phyloP scores from a whole-genome alignment of 768 basidiomycete species.

The Phlebiopsis gigantea region DNA sequence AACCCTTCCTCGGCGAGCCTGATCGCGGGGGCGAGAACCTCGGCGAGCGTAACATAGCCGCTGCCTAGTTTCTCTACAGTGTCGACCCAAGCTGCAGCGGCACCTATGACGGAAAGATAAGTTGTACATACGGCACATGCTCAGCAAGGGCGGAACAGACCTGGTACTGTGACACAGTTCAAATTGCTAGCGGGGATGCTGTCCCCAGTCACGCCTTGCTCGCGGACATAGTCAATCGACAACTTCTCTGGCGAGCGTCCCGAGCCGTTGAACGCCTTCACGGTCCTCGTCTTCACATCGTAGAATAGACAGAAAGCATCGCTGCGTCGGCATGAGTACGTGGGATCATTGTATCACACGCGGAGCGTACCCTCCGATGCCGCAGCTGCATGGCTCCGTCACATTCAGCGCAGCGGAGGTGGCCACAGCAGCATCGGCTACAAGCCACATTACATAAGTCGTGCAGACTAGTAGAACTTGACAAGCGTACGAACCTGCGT shows the following conservation, averaged over 20 bases:
- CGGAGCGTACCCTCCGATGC: slow-evolving; percentile 76
- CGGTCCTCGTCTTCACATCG: slow-evolving; percentile 72
- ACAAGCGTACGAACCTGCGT: slow-evolving; percentile 64
- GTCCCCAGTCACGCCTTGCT: slow-evolving; percentile 60
- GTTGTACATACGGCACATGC: neutral
- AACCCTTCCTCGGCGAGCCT: slow-evolving; percentile 89
- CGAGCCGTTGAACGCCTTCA: slow-evolving; percentile 90
- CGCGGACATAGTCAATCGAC: slow-evolving; percentile 64
- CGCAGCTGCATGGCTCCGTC: slow-evolving; percentile 82
- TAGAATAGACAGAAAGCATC: slow-evolving; percentile 94
- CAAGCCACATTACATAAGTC: neutral
- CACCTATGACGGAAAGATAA: slow-evolving; percentile 42
- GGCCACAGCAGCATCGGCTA: slow-evolving; percentile 93
- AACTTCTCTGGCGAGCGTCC: slow-evolving; percentile 82
- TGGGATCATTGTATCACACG: neutral
- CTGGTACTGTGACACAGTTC: slow-evolving; percentile 90
- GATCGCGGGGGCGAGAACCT: slow-evolving; percentile 86
- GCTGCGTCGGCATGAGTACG: slow-evolving; percentile 30
- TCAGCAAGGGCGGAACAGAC: slow-evolving; percentile 27
- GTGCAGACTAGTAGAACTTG: neutral
- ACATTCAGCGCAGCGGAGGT: slow-evolving; percentile 90
- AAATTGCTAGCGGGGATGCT: slow-evolving; percentile 76
- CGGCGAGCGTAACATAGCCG: slow-evolving; percentile 57
- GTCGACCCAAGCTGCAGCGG: slow-evolving; percentile 95
- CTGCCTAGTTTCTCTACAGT: slow-evolving; percentile 80